These are phyloP conservation scores for Edaphochlamys debaryana DNA, from an alignment of 139 green algal genomes.

Conservation along the genomic window DNA sequence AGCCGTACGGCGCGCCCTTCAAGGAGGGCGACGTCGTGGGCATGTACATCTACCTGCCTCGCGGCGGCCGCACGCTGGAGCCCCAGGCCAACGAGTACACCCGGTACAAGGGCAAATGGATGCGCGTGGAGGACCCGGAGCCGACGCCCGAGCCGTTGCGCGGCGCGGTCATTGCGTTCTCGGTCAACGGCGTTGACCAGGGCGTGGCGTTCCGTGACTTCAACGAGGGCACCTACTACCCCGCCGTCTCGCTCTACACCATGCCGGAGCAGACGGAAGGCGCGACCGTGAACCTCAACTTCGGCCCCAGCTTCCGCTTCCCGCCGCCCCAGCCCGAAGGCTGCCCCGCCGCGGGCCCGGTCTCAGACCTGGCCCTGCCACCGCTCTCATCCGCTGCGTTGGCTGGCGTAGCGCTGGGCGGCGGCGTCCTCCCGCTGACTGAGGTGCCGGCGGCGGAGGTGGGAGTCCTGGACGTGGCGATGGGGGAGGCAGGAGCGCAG, in stretches of 20 bases:
- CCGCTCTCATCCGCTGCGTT: neutral
- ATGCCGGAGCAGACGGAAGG: slow-evolving; percentile 65
- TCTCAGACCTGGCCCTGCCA: slow-evolving; percentile 41
- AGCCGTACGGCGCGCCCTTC: slow-evolving; percentile 59
- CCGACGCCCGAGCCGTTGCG: slow-evolving; percentile 48
- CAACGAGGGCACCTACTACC: slow-evolving; percentile 86
- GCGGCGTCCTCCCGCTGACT: neutral
- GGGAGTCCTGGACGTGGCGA: no score
- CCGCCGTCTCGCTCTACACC: slow-evolving; percentile 82
- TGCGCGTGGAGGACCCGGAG: slow-evolving; percentile 58
- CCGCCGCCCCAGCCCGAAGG: slow-evolving; percentile 23
- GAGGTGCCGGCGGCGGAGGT: neutral
- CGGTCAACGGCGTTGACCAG: slow-evolving; percentile 76
- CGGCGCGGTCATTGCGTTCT: slow-evolving; percentile 77
- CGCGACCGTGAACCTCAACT: slow-evolving; percentile 79
- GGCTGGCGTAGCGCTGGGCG: no score
- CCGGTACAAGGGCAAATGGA: slow-evolving; percentile 62
- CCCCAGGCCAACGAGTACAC: slow-evolving; percentile 47
- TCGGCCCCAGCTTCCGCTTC: slow-evolving; percentile 71
- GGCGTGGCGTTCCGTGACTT: slow-evolving; percentile 75
- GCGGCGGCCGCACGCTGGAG: slow-evolving; percentile 55
- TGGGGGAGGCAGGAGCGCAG: no score
- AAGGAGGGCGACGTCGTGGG: slow-evolving; percentile 67
- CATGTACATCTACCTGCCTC: slow-evolving; percentile 78
- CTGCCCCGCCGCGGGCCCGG: slow-evolving; percentile 14